A percentile compares a stretch with the other conserved stretches of the same genome.
These are phyloP conservation scores for Suillus paluster DNA, from an alignment of 768 basidiomycete species.

Conservation along the genomic window DNA sequence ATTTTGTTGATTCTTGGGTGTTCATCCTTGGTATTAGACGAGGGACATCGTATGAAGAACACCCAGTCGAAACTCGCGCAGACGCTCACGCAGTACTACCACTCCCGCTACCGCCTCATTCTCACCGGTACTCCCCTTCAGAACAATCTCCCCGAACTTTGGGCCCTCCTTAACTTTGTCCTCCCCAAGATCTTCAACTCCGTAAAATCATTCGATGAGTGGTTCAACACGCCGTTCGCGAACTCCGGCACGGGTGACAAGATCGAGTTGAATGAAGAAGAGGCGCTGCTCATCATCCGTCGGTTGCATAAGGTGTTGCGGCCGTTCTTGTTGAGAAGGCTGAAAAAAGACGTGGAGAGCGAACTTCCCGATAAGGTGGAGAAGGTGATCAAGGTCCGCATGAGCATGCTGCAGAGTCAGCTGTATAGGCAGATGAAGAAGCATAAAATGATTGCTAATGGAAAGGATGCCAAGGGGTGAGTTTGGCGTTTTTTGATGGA, in stretches of 20 bases:
- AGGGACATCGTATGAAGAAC: slow-evolving; percentile 99
- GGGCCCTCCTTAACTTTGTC: slow-evolving; percentile 95
- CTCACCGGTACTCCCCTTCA: slow-evolving; percentile 95
- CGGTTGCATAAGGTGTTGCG: slow-evolving; percentile 95
- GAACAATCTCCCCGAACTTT: slow-evolving; percentile 95
- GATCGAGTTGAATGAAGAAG: slow-evolving; percentile 99
- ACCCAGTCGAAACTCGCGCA: slow-evolving; percentile 87
- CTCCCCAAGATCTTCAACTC: slow-evolving; percentile 98
- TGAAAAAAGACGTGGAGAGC: slow-evolving; percentile 97
- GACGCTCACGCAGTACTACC: slow-evolving; percentile 91
- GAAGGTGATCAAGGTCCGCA: slow-evolving; percentile 95
- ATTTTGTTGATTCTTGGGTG: neutral
- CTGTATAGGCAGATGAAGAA: slow-evolving; percentile 98
- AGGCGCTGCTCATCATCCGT: slow-evolving; percentile 94
- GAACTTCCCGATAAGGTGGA: slow-evolving; percentile 97
- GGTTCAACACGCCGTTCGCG: slow-evolving; percentile 99
- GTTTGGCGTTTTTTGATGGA: slow-evolving; percentile 26
- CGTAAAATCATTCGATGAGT: slow-evolving; percentile 98
- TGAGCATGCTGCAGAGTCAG: slow-evolving; percentile 91
- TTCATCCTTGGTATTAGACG: slow-evolving; percentile 53
- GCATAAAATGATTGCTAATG: slow-evolving; percentile 94
- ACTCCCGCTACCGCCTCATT: slow-evolving; percentile 91
- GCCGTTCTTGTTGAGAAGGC: slow-evolving; percentile 87
- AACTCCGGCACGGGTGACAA: slow-evolving; percentile 98
- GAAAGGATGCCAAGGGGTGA: slow-evolving; percentile 75